Base-by-base conservation (phyloP, 768 basidiomycete species). In the Rubroboletus pulcherrimus region DNA sequence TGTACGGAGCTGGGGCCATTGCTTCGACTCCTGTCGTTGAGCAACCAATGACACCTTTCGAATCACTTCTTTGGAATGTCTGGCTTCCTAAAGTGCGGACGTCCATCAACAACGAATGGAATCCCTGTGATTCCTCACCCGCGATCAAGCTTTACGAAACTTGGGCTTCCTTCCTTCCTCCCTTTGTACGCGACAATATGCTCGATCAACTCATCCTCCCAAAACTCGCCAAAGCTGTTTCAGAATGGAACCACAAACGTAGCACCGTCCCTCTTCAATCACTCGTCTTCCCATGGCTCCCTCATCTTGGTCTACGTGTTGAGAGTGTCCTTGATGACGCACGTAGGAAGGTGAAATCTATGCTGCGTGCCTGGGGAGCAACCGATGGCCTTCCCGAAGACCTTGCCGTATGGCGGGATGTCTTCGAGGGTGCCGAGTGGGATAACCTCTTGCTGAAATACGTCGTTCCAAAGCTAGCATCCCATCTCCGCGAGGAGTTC, bases 61-160 rank as follows among this genome's bases (percentile, higher is more conserved):
- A 99, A 68, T 91, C 88, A 56, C 77, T 98, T 26, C 72, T 98
- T 14, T 98, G 97, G 95, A 91, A 87, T 60, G 78, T 91, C 10
- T 99, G 95, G 97, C 75, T 99, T 29, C 97, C 97, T 0, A 91
- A 85, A 73, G 87, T 98, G n/a, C 84, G 97, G 29, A 91, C 92
- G 0, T 80, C 83, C 11, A 86, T 98, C 69, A 98, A 98, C 72
- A 98, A 99, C 70, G 89, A 94, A 33, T 99, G 97, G 97, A 75
- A 80, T 10, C 85, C 94, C 3, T 75, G 80, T 49, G 75, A 84
- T 38, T 85, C 94, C 4, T 74, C 81, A 15, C 85, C 90, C 14
- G 91, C 87, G 5, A 83, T 98, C 38, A 83, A 81, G 46, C 75
- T 99, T 3, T 91, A 93, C 65, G 91, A 96, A 71, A 79, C 84